Evolutionary conservation across 2,329 filamentous ascomycete genomes (phyloP), one percentile per base, ranked within the genome.

Genomic region (Fusarium burgessii): DNA sequence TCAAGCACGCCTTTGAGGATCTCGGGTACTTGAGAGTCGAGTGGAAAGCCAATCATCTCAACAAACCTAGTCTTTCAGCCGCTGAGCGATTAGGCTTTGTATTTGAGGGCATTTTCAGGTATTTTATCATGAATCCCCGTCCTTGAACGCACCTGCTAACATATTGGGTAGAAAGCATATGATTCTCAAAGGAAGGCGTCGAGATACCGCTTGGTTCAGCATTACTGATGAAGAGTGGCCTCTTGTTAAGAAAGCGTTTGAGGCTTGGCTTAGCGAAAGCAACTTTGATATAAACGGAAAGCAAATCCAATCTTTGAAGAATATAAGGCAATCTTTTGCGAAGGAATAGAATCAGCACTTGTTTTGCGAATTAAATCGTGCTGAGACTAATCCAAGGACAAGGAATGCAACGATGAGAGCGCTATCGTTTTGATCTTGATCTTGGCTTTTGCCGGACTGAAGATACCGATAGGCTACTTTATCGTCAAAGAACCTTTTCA

Each of bases 41-140:
- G 76, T 92, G 90, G 89, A 92, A 91, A 73, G 89, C 87, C 57
- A 85, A 91, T 74, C 71, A 82, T 18, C 78, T 89, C 14, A 92
- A 92, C 74, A 80, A 72, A 38, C 80, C 84, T 1, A 90, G 87
- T 46, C 79, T 83, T 17, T 79, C 83, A 7, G 89, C 90, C 0
- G 90, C 90, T 1, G 61, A 79, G 70, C 80, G 90, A 5, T 76
- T 90, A 12, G 90, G 90, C 0, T 92, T 91, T 70, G 77, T 77
- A 0, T 88, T 80, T 71, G 90, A 92, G 76, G 90, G 90, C 0
- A 73, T 84, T 0, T 91, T 91, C 67, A 82, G 89, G 80, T 81
- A 65, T 27, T 11, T 55, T 32, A 0, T 17, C 15, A 4, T 7
- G 0, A 8, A 10, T 7, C 0, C 3, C 5, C 7, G 2, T 20